These are phyloP conservation scores for Rhipidocladum racemiflorum DNA, from an alignment of 176 grass and related monocot species.

Conservation along the genomic window DNA sequence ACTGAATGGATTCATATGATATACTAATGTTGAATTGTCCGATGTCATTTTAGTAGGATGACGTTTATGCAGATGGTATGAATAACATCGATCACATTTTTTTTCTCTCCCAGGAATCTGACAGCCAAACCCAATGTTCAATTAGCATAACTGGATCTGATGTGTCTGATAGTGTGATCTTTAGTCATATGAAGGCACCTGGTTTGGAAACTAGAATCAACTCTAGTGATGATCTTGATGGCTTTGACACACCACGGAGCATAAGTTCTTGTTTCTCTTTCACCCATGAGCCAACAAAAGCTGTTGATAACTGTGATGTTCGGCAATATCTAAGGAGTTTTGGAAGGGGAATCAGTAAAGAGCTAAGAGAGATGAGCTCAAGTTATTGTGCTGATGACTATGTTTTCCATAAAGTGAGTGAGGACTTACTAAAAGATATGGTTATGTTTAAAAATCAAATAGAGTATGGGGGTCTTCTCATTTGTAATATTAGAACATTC, in stretches of 20 bases:
- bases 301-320: conserved; percentile 20
- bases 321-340: conserved; percentile 46
- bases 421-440: conserved; percentile 23
- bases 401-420: conserved; percentile 18
- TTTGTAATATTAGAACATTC: conserved; percentile 55
- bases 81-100: neutral
- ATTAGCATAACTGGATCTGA: conserved; percentile 48
- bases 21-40: neutral
- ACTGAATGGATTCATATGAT: neutral
- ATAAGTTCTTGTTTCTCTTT: conserved; percentile 50
- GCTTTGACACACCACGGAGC: conserved; percentile 30
- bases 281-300: conserved; percentile 18
- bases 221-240: conserved; percentile 27
- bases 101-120: conserved; percentile 31
- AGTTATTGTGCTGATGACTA: conserved; percentile 55
- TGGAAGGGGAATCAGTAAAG: conserved; percentile 31
- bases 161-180: conserved; percentile 21
- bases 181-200: neutral
- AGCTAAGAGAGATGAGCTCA: conserved; percentile 9
- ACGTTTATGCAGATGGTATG: neutral
- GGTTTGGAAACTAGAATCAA: conserved; percentile 22
- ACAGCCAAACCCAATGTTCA: conserved; percentile 59
- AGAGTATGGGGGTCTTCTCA: conserved; percentile 47
- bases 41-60: neutral
- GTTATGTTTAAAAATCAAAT: conserved; percentile 40